Evolutionary conservation across 2,329 filamentous ascomycete species (phyloP).

Genomic region (Beauveria bassiana): DNA sequence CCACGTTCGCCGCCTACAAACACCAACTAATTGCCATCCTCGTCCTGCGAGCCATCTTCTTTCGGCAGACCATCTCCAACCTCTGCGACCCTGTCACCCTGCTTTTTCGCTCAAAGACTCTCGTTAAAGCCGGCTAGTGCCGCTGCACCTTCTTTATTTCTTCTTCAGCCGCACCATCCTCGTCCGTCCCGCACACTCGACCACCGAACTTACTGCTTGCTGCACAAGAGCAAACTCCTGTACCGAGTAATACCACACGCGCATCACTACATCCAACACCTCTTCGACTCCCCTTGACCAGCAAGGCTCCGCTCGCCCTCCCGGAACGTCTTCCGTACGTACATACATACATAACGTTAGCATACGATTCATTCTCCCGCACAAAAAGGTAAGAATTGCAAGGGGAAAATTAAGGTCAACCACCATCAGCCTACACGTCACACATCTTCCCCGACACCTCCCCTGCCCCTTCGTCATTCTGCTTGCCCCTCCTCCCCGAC

Average conservation of each 20-base stretch:
- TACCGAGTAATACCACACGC: background rate
- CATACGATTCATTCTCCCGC: background rate
- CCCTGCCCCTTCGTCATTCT: background rate
- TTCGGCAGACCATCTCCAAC: background rate
- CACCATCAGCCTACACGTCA: background rate
- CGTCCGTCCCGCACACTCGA: background rate
- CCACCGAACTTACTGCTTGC: background rate
- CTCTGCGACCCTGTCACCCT: background rate
- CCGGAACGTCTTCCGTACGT: conserved; percentile 1
- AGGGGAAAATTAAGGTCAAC: background rate
- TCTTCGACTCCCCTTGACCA: background rate
- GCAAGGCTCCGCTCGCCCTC: background rate
- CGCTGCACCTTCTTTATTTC: background rate
- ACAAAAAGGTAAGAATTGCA: background rate
- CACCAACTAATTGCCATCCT: background rate
- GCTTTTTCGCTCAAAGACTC: background rate
- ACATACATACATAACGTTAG: background rate
- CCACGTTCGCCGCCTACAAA: background rate
- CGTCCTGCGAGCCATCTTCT: background rate
- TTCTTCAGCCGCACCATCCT: conserved; percentile 2
- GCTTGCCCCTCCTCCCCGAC: background rate
- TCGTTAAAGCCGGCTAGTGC: conserved; percentile 7
- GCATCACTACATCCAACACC: background rate
- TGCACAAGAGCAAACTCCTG: background rate
- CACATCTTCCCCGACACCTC: background rate